Evolutionary conservation across 306 rosid genomes (phyloP).

Genomic region (Sicyos baderoa): DNA sequence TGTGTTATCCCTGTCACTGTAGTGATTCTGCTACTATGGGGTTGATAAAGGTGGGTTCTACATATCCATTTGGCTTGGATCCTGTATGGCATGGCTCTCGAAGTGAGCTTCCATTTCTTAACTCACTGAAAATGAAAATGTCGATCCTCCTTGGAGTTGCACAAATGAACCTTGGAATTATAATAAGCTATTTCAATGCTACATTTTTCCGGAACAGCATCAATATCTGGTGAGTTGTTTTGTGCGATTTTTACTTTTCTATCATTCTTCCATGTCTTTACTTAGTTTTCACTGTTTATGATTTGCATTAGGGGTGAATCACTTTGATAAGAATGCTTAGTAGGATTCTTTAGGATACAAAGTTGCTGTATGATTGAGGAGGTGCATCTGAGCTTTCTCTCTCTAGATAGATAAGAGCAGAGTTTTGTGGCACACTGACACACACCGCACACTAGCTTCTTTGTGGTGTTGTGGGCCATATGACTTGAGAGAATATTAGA

Average conservation of each 20-base stretch:
- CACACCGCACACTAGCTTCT: not conserved
- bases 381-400: not conserved
- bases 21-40: conserved; percentile 83
- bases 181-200: conserved; percentile 81
- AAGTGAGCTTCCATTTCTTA: conserved; percentile 89
- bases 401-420: not conserved
- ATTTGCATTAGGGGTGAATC: not conserved
- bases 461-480: not conserved
- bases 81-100: conserved; percentile 96
- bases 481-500: too few relatives aligned
- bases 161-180: conserved; percentile 95
- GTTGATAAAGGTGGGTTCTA: conserved; percentile 58
- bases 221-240: conserved; percentile 62
- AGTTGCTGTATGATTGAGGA: not conserved
- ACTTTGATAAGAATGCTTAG: not conserved
- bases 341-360: not conserved
- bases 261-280: conserved; percentile 24
- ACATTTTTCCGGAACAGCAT: conserved; percentile 51
- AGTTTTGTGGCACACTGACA: not conserved
- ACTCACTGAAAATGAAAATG: conserved; percentile 98
- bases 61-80: conserved; percentile 96
- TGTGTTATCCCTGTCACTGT: conserved; percentile 13
- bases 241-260: not conserved
- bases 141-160: conserved; percentile 92
- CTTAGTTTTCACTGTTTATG: conserved; percentile 4